Evolutionary conservation across 2,329 filamentous ascomycete genomes (phyloP).

Genomic region (Dactylellina cionopaga): DNA sequence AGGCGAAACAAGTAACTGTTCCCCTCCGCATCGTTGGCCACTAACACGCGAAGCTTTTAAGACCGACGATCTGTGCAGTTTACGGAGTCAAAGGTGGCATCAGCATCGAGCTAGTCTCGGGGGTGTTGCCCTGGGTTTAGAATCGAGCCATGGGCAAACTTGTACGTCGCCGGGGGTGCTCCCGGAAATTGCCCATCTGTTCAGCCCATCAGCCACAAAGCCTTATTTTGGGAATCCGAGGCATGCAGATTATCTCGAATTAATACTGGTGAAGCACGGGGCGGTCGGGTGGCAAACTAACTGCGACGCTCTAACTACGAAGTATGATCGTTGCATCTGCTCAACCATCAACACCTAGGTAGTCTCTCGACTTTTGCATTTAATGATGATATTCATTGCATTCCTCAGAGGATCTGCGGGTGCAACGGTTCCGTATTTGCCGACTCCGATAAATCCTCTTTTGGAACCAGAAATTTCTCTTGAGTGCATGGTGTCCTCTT

Average conservation of each 20-base stretch:
- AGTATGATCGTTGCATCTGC: background rate
- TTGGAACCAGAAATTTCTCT: slow-evolving; percentile 11
- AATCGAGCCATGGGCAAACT: too few species aligned
- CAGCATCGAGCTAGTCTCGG: slow-evolving; percentile 15
- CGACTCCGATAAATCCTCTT: slow-evolving; percentile 40
- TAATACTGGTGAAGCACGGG: slow-evolving; percentile 20
- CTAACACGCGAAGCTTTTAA: background rate
- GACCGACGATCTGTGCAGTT: slow-evolving; percentile 6
- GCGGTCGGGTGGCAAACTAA: slow-evolving; percentile 23
- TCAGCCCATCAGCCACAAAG: slow-evolving; percentile 35
- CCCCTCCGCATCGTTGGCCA: slow-evolving; percentile 38
- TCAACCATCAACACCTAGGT: too few species aligned
- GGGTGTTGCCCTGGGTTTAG: slow-evolving; percentile 4
- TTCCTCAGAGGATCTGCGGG: background rate
- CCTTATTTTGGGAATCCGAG: slow-evolving; percentile 3
- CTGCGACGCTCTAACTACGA: background rate
- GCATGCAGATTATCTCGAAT: background rate
- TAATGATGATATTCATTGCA: slow-evolving; percentile 32
- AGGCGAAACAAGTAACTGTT: slow-evolving; percentile 42
- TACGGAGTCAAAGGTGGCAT: slow-evolving; percentile 6
- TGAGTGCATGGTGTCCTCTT: slow-evolving; percentile 16
- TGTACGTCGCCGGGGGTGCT: background rate
- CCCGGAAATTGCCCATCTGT: slow-evolving; percentile 2
- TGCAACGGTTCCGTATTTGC: background rate
- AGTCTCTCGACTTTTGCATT: too few species aligned